Conservation (phyloP, 768 basidiomycete genomes). For the Hemileccinum impolitum region DNA sequence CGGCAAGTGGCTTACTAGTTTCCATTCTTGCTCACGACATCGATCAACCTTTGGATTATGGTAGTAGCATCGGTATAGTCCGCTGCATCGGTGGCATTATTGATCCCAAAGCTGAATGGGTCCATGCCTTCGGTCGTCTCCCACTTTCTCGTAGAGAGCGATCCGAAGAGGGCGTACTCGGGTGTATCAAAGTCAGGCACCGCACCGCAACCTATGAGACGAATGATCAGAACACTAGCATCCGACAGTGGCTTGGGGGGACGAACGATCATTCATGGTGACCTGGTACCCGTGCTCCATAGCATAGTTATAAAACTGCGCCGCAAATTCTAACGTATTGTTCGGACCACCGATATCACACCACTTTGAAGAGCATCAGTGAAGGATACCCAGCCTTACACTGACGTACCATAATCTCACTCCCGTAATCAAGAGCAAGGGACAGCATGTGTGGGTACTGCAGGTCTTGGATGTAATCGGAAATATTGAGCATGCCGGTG, state of each 20-base stretch:
- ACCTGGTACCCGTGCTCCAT: slow-evolving; percentile 43
- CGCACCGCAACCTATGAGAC: slow-evolving; percentile 41
- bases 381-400: background rate
- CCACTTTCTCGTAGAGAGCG: slow-evolving; percentile 48
- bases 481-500: slow-evolving; percentile 47
- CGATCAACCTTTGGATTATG: slow-evolving; percentile 50
- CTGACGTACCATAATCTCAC: slow-evolving; percentile 50
- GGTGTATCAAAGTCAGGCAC: slow-evolving; percentile 55
- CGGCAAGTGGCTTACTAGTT: slow-evolving; percentile 43
- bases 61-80: slow-evolving; percentile 49
- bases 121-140: slow-evolving; percentile 61
- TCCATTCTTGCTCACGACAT: slow-evolving; percentile 61
- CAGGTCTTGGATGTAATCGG: slow-evolving; percentile 50
- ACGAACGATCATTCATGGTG: slow-evolving; percentile 42
- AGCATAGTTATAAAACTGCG: slow-evolving; percentile 45
- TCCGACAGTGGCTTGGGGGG: background rate
- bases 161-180: slow-evolving; percentile 48
- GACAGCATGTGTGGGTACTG: slow-evolving; percentile 51
- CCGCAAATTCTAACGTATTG: slow-evolving; percentile 42
- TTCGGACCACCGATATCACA: slow-evolving; percentile 56
- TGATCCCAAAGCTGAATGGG: slow-evolving; percentile 48
- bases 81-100: slow-evolving; percentile 38
- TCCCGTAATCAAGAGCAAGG: slow-evolving; percentile 44
- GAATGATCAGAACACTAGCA: background rate
- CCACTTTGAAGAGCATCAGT: slow-evolving; percentile 37